Percentiles rank a stretch among this genome's conserved stretches.
These are phyloP conservation scores for Cryptosporidium felis DNA, from an alignment of 169 alveolate species.

Conservation along the genomic window DNA sequence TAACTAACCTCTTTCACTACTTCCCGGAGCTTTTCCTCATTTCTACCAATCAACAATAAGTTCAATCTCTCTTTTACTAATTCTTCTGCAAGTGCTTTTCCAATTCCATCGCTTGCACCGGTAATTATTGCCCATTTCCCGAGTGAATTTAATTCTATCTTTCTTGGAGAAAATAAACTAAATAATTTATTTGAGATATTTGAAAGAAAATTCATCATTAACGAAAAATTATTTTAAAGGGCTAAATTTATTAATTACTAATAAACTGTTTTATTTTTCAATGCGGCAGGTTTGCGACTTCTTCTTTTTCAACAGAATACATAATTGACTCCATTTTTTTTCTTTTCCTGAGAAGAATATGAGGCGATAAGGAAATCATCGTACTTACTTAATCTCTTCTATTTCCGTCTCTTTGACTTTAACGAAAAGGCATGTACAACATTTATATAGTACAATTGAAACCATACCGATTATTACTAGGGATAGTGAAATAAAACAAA, in stretches of 20 bases:
- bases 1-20: slow-evolving; percentile 38
- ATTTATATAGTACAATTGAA: slow-evolving; percentile 12
- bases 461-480: slow-evolving; percentile 24
- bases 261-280: no score
- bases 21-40: slow-evolving; percentile 27
- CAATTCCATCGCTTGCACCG: slow-evolving; percentile 86
- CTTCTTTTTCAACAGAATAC: no score
- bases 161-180: neutral
- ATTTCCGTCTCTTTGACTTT: slow-evolving; percentile 39
- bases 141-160: slow-evolving; percentile 62
- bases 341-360: neutral
- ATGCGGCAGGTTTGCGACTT: slow-evolving; percentile 17
- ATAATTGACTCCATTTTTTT: neutral
- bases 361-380: neutral
- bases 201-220: slow-evolving; percentile 19
- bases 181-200: neutral
- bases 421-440: slow-evolving; percentile 58
- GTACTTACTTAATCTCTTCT: slow-evolving; percentile 35
- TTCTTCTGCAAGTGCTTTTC: slow-evolving; percentile 79
- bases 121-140: slow-evolving; percentile 82
- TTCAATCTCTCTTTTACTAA: slow-evolving; percentile 72
- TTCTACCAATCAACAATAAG: slow-evolving; percentile 67
- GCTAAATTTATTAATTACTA: neutral
- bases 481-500: slow-evolving; percentile 11
- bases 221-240: neutral